Base-by-base conservation (phyloP, 2,329 filamentous ascomycete genomes). In the Hypoxylon sp. region DNA sequence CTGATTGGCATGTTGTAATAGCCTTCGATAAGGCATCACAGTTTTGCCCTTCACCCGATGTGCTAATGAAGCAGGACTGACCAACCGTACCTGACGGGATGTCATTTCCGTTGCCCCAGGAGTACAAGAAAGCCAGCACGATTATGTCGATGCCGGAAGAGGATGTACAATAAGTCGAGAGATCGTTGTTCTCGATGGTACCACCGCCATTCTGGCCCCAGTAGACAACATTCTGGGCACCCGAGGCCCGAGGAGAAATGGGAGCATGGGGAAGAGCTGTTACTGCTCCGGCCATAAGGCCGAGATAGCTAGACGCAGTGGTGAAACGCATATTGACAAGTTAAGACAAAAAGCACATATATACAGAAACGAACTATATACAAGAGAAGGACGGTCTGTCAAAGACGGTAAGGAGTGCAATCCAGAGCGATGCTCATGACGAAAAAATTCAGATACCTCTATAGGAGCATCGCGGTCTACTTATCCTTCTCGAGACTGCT, bases 91-190 rank as follows among this genome's bases (percentile, higher is more conserved):
- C 82, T 7, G 79, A 79, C 11, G 82, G 76, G 31, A 82, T 81
- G n/a, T 67, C 74, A 30, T 73, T 71, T 6, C 77, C 80, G 58
- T 75, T 77, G 25, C 80, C 80, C 59, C 75, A 84, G 31, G 77
- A 57, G 72, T 81, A 82, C 6, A 85, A 66, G 70, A 84, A 84
- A 17, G 82, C 75, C 6, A 85, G 75, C 1, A 83, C 81, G 35
- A 85, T 73, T 42, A 84, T 78, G 68, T 84, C 81, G 50, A 84
- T 80, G 13, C 81, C 81, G 0, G 81, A 67, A 7, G 74, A 72
- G 0, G 76, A 65, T 10, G 74, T 78, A 68, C 82, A 84, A 74
- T 83, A 83, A 4, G 73, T 59, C 48, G 76, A 72, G 55, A 82
- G 75, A 67, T 81, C 77, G 44, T 80, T 80, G 68, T 81, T 79